phyloP scores from a whole-genome alignment of 108 stramenopile species.

The Cylindrotheca fusiformis region DNA sequence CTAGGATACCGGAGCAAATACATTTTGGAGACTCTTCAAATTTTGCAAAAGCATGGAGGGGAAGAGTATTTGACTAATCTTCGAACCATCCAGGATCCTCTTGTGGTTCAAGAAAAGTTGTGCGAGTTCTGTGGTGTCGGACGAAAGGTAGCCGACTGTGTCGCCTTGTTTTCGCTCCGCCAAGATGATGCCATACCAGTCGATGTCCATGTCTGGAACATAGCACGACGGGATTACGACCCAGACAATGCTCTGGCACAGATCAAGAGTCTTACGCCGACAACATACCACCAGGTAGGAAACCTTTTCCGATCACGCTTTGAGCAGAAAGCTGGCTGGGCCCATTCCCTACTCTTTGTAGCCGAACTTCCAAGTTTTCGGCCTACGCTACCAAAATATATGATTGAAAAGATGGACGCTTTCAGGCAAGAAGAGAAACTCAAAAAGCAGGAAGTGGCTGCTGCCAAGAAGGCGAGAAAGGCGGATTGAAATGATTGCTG shows the following conservation, averaged over 20 bases:
- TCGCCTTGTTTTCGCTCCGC: slow-evolving; percentile 94
- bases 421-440: slow-evolving; percentile 23
- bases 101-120: slow-evolving; percentile 65
- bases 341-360: slow-evolving; percentile 97
- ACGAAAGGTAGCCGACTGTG: slow-evolving; percentile 98
- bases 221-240: slow-evolving; percentile 90
- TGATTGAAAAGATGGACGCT: slow-evolving; percentile 71
- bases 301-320: slow-evolving; percentile 91
- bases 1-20: slow-evolving; percentile 95
- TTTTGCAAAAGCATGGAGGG: slow-evolving; percentile 56
- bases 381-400: slow-evolving; percentile 52
- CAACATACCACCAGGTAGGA: slow-evolving; percentile 89
- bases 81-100: slow-evolving; percentile 31
- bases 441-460: slow-evolving; percentile 15
- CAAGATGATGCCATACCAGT: slow-evolving; percentile 91
- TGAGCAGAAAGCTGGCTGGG: slow-evolving; percentile 91
- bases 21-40: slow-evolving; percentile 73
- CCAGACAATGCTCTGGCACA: slow-evolving; percentile 30
- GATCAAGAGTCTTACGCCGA: slow-evolving; percentile 91
- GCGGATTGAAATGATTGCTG: background rate
- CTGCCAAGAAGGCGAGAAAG: slow-evolving; percentile 5
- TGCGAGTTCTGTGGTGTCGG: slow-evolving; percentile 87
- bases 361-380: slow-evolving; percentile 90
- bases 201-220: slow-evolving; percentile 96
- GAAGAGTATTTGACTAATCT: slow-evolving; percentile 55